Evolutionary conservation across 768 basidiomycete genomes (phyloP).

Genomic region (Megacollybia marginata): DNA sequence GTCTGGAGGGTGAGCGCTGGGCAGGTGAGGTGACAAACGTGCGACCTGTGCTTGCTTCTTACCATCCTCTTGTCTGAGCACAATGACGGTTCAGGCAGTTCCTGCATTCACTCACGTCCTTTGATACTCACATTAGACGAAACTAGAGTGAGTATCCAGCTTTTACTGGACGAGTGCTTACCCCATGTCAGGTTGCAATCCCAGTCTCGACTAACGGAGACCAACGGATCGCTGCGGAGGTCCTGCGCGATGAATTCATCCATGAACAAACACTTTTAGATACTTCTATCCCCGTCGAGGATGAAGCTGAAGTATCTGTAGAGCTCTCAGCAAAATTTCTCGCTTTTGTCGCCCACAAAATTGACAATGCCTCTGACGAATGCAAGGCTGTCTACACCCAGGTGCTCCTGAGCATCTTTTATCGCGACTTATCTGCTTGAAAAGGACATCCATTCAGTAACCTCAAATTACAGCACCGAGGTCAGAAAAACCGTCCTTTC

Average conservation of each 20-base stretch:
- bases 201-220: constrained; percentile 76
- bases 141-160: constrained; percentile 40
- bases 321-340: constrained; percentile 83
- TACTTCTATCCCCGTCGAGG: constrained; percentile 42
- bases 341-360: constrained; percentile 59
- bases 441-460: constrained; percentile 77
- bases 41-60: not conserved
- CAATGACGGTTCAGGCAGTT: constrained; percentile 9
- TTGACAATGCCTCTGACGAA: constrained; percentile 43
- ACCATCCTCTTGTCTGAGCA: not conserved
- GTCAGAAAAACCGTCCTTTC: constrained; percentile 70
- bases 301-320: constrained; percentile 56
- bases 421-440: constrained; percentile 62
- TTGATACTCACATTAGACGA: constrained; percentile 39
- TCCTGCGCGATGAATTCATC: constrained; percentile 83
- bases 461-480: constrained; percentile 67
- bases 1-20: not conserved
- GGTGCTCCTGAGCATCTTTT: constrained; percentile 76
- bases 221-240: constrained; percentile 90
- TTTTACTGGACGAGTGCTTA: constrained; percentile 5
- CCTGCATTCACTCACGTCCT: constrained; percentile 39
- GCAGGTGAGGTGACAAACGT: not conserved
- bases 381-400: constrained; percentile 46
- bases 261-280: constrained; percentile 55
- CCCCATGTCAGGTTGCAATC: constrained; percentile 58